phyloP scores from a whole-genome alignment of 2,329 filamentous ascomycete species.

The Cladosporium austrohemisphaericum region DNA sequence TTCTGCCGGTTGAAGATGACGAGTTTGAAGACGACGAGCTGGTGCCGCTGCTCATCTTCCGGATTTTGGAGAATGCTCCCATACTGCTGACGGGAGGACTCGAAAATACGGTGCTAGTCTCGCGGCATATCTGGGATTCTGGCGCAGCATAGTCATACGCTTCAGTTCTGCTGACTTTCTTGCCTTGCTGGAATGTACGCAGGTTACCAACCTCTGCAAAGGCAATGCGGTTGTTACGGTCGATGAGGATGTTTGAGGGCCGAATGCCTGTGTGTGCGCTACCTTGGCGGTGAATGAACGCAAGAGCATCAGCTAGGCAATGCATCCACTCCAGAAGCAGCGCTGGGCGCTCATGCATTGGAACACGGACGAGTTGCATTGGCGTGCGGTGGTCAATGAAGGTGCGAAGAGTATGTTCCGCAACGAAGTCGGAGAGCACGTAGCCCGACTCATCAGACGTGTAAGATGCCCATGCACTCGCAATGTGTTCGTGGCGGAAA shows the following conservation, averaged over 20 bases:
- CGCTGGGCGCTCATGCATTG: slow-evolving; percentile 57
- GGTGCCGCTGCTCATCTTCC: slow-evolving; percentile 28
- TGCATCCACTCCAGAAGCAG: slow-evolving; percentile 71
- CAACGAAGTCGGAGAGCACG: slow-evolving; percentile 62
- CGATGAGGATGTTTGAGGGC: slow-evolving; percentile 66
- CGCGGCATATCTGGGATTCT: slow-evolving; percentile 52
- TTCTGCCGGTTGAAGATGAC: slow-evolving; percentile 24
- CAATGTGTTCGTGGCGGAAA: slow-evolving; percentile 64
- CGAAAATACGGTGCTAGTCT: slow-evolving; percentile 38
- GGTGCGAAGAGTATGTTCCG: slow-evolving; percentile 63
- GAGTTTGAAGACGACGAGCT: slow-evolving; percentile 33
- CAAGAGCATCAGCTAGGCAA: slow-evolving; percentile 65
- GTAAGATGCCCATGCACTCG: slow-evolving; percentile 69
- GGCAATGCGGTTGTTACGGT: slow-evolving; percentile 62
- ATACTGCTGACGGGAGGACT: slow-evolving; percentile 29
- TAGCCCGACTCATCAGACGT: slow-evolving; percentile 61
- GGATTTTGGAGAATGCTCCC: slow-evolving; percentile 27
- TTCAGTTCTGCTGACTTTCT: slow-evolving; percentile 61
- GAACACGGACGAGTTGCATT: slow-evolving; percentile 57
- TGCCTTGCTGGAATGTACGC: slow-evolving; percentile 49
- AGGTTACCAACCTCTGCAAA: slow-evolving; percentile 58
- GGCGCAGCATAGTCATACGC: slow-evolving; percentile 70
- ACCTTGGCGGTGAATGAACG: slow-evolving; percentile 62
- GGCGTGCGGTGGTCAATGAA: slow-evolving; percentile 62
- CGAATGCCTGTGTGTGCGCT: slow-evolving; percentile 66